A percentile compares a stretch with the other conserved stretches of the same genome.
Conservation (phyloP, 352 stramenopile genomes). For the Saprolegnia parasitica region DNA sequence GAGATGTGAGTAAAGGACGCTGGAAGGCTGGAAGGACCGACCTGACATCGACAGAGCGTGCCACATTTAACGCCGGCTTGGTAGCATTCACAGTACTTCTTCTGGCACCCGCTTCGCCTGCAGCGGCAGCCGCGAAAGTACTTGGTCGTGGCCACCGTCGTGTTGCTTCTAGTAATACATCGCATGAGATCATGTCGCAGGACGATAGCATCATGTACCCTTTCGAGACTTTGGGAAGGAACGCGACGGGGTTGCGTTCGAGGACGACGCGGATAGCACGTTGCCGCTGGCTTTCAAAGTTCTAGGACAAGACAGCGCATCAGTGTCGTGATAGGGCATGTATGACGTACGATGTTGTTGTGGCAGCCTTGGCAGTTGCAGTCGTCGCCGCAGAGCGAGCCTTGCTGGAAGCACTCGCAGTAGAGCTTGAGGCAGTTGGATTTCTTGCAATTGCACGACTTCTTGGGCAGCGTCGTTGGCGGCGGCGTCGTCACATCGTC, state of each 20-base stretch:
- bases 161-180: slow-evolving; percentile 14
- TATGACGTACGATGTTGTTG: slow-evolving; percentile 44
- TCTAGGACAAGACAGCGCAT: background rate
- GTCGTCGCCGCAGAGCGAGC: slow-evolving; percentile 47
- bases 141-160: slow-evolving; percentile 39
- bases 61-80: slow-evolving; percentile 84
- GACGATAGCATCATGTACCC: slow-evolving; percentile 27
- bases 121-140: slow-evolving; percentile 95
- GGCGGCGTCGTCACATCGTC: background rate
- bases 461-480: slow-evolving; percentile 9
- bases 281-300: slow-evolving; percentile 47
- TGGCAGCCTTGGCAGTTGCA: slow-evolving; percentile 76
- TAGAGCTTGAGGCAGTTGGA: slow-evolving; percentile 95
- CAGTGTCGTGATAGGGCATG: background rate
- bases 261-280: slow-evolving; percentile 86
- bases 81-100: slow-evolving; percentile 98
- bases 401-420: slow-evolving; percentile 70
- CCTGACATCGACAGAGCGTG: slow-evolving; percentile 74
- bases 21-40: slow-evolving; percentile 27
- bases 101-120: slow-evolving; percentile 93
- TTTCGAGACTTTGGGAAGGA: slow-evolving; percentile 90
- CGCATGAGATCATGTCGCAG: background rate
- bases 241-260: slow-evolving; percentile 90
- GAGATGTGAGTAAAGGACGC: background rate
- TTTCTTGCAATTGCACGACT: slow-evolving; percentile 94